Evolutionary conservation across 345 rosid species (phyloP).

Genomic region (Salix udensis): DNA sequence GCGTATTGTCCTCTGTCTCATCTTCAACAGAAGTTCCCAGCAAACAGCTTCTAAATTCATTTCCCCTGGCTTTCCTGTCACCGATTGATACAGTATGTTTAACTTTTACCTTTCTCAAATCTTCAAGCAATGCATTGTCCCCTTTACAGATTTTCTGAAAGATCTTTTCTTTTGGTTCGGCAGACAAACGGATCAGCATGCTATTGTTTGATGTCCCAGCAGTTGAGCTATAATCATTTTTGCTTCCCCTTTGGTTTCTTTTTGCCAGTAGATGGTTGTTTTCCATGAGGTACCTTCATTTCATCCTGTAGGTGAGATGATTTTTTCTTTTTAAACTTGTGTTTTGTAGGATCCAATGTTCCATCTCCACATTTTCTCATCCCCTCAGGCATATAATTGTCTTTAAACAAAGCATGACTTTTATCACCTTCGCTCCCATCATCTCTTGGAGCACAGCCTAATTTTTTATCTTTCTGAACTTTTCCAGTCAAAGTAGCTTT

Average conservation of each 20-base stretch:
- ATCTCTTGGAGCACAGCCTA: constrained; percentile 33
- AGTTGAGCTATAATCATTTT: constrained; percentile 24
- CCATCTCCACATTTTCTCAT: background rate
- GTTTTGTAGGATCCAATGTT: constrained; percentile 29
- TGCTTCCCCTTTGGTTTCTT: constrained; percentile 41
- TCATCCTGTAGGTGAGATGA: constrained; percentile 30
- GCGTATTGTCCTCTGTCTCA: background rate
- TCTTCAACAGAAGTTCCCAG: background rate
- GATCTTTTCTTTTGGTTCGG: constrained; percentile 36
- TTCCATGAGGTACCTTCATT: constrained; percentile 33
- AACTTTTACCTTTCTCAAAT: background rate
- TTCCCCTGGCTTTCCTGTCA: constrained; percentile 57
- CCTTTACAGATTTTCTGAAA: constrained; percentile 24
- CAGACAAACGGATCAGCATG: constrained; percentile 34
- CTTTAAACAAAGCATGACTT: constrained; percentile 4
- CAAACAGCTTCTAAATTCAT: constrained; percentile 17
- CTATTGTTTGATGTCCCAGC: constrained; percentile 36
- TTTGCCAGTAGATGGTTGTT: constrained; percentile 36
- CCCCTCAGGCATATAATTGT: constrained; percentile 14
- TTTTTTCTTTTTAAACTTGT: constrained; percentile 19
- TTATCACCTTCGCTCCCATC: constrained; percentile 30
- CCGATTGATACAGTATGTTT: constrained; percentile 7
- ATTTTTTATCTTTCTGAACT: constrained; percentile 45
- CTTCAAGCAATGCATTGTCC: constrained; percentile 54
- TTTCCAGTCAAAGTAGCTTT: constrained; percentile 42